Evolutionary conservation across 768 basidiomycete species (phyloP), one percentile per base, ranked within the genome.

Genomic region (Roridomyces roridus): DNA sequence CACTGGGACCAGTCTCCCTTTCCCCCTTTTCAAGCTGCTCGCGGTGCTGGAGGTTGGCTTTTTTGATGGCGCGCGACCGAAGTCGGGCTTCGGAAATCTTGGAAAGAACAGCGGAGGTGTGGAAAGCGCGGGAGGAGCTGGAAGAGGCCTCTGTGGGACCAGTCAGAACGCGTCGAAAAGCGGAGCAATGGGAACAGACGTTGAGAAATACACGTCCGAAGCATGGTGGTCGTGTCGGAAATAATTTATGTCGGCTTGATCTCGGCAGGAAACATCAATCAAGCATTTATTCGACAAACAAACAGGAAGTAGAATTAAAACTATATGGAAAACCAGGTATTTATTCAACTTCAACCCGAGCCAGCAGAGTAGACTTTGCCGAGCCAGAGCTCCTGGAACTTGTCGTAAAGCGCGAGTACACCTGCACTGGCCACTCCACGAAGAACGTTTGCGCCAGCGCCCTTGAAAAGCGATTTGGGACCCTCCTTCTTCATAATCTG

Each of bases 391-490:
- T 87, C 79, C 75, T 92, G 91, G 67, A 91, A 80, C 79, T 92
- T 90, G 83, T 92, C 91, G 77, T 92, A 92, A 57, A 92, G 75
- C 53, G 91, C 91, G 70, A 93, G 74, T 54, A 92, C 91, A 83
- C 90, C 90, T 66, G 90, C 91, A 77, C 91, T 90, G 66, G 91
- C 91, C 62, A 92, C 88, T 77, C 90, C 90, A 79, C 90, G 89
- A 63, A 91, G 87, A 65, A 87, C 79, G 67, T 80, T 81, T 21
- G 86, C 88, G 79, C 86, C 90, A 60, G 89, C 91, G 75, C 91
- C 91, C 83, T 92, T 92, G 87, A 93, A 92, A 64, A 93, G 80
- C 12, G 91, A 90, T 70, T 82, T 84, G 57, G 80, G 74, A 65
- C 91, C 91, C 79, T 93, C 92, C 77, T 88, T 86, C 66, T 82